Evolutionary conservation across 306 rosid species (phyloP).

Genomic region (Quercus berberidifolia): DNA sequence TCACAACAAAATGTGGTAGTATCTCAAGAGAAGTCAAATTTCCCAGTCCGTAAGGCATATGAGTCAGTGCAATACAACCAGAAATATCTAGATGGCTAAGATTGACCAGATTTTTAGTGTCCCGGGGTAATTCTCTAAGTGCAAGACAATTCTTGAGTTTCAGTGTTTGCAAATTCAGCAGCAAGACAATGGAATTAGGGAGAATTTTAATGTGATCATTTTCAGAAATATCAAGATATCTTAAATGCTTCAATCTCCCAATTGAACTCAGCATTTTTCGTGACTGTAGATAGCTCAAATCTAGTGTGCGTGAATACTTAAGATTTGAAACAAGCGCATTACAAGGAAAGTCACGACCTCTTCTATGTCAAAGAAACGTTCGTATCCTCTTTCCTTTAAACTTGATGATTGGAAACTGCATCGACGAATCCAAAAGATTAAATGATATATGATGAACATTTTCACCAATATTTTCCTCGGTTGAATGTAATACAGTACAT

Average conservation of each 20-base stretch:
- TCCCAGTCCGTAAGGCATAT: neutral
- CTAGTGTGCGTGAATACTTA: neutral
- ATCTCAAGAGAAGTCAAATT: neutral
- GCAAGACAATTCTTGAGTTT: neutral
- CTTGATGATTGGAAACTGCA: neutral
- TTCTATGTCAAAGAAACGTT: neutral
- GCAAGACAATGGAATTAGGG: neutral
- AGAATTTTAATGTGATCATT: neutral
- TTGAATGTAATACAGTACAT: no score
- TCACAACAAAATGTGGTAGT: slow-evolving; percentile 1
- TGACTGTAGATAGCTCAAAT: neutral
- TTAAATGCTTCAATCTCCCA: neutral
- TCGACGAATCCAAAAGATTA: neutral
- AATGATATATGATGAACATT: neutral
- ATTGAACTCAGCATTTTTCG: neutral
- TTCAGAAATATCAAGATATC: neutral
- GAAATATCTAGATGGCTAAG: slow-evolving; percentile 15
- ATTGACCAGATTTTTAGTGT: neutral
- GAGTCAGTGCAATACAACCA: neutral
- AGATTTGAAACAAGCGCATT: neutral
- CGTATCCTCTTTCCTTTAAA: neutral
- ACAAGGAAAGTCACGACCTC: neutral
- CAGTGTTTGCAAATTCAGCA: neutral
- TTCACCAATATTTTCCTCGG: no score
- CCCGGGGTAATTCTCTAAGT: slow-evolving; percentile 8